Percentiles rank a stretch among this genome's conserved stretches.
These are phyloP conservation scores for Parathielavia appendiculata DNA, from an alignment of 495 filamentous ascomycete genomes.

Conservation along the genomic window DNA sequence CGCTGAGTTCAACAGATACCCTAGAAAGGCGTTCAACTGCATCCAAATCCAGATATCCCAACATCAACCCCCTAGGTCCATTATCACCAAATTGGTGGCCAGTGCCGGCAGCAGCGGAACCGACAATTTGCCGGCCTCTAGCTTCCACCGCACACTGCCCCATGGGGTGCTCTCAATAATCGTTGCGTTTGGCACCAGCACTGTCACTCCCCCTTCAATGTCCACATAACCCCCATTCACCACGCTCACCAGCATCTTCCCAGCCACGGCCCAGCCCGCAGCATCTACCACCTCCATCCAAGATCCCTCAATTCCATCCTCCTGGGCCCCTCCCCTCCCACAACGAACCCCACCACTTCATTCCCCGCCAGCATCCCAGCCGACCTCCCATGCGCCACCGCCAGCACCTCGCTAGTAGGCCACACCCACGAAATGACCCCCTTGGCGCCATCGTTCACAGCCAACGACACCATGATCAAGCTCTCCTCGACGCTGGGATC, in stretches of 20 bases:
- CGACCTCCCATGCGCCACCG: constrained; percentile 42
- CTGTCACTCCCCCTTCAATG: constrained; percentile 22
- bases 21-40: constrained; percentile 1
- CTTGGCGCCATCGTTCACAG: constrained; percentile 59
- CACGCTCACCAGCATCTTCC: constrained; percentile 42
- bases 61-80: constrained; percentile 13
- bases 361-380: constrained; percentile 38
- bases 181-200: constrained; percentile 21
- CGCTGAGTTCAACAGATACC: constrained; percentile 6
- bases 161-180: constrained; percentile 22
- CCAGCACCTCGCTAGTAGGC: constrained; percentile 42
- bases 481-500: constrained; percentile 53
- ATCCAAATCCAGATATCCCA: background rate
- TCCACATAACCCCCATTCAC: constrained; percentile 39
- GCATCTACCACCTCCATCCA: constrained; percentile 36
- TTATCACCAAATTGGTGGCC: constrained; percentile 24
- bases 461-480: constrained; percentile 55
- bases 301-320: background rate
- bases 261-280: constrained; percentile 37
- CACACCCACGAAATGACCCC: constrained; percentile 51
- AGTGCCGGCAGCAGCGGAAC: constrained; percentile 23
- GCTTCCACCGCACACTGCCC: constrained; percentile 23
- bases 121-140: constrained; percentile 21
- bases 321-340: constrained; percentile 33
- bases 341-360: constrained; percentile 41